These are phyloP conservation scores for Agaricales sp. DNA, from an alignment of 1,284 basidiomycete genomes.

Conservation along the genomic window DNA sequence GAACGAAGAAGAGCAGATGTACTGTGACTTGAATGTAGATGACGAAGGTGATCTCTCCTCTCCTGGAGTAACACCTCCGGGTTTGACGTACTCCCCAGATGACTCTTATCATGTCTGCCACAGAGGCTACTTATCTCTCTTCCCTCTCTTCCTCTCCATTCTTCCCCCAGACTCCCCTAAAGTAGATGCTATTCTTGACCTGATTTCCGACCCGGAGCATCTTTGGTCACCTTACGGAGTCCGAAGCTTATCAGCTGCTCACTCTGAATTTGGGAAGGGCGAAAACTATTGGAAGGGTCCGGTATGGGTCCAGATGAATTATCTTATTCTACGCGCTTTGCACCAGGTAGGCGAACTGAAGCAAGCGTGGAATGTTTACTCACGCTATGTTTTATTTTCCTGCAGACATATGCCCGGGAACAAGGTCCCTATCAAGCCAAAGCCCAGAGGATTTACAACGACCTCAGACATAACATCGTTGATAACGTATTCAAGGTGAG, in stretches of 20 bases:
- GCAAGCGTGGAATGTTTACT: not conserved
- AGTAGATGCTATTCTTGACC: slow-evolving; percentile 69
- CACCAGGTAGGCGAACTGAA: slow-evolving; percentile 48
- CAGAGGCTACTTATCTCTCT: slow-evolving; percentile 86
- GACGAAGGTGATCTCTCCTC: slow-evolving; percentile 51
- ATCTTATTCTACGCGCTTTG: slow-evolving; percentile 71
- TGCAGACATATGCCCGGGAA: slow-evolving; percentile 65
- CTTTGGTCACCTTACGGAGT: slow-evolving; percentile 89
- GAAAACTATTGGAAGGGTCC: slow-evolving; percentile 97
- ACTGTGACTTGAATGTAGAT: slow-evolving; percentile 83
- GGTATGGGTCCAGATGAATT: slow-evolving; percentile 97
- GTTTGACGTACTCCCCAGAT: slow-evolving; percentile 36
- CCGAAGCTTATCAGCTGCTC: slow-evolving; percentile 74
- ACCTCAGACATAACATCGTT: slow-evolving; percentile 74
- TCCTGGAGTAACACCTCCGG: slow-evolving; percentile 1
- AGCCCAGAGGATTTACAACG: slow-evolving; percentile 70
- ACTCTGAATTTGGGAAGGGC: slow-evolving; percentile 81
- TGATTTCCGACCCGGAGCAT: slow-evolving; percentile 70
- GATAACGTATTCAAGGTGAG: slow-evolving; percentile 78
- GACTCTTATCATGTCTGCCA: slow-evolving; percentile 88
- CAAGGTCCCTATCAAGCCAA: slow-evolving; percentile 73
- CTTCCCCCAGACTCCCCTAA: slow-evolving; percentile 69
- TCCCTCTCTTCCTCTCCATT: slow-evolving; percentile 81
- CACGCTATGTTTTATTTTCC: slow-evolving; percentile 1
- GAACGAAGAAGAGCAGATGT: slow-evolving; percentile 84